Base-by-base conservation (phyloP, 2,329 filamentous ascomycete genomes). In the Epichloe typhina region DNA sequence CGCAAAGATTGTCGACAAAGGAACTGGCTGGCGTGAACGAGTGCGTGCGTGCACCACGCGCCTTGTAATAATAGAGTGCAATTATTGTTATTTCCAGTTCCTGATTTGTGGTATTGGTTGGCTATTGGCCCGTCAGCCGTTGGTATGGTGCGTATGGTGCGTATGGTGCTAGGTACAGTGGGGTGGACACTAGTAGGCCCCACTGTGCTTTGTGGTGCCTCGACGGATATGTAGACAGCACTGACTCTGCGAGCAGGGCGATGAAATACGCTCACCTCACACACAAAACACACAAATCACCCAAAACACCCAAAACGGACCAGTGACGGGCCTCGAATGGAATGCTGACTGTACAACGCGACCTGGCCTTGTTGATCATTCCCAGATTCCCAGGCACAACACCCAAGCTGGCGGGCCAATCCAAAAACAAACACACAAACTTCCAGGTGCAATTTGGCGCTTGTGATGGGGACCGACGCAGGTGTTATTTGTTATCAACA, bases 341-440 rank as follows among this genome's bases (percentile, higher is more conserved):
- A 53, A 53, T 53, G 52, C 19, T 33, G 38, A 19, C 12, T 13
- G 26, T 11, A 31, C 31, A 31, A 37, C 50, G 50, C 49, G 52
- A 50, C 36, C 31, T 40, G 39, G 40, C 17, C 46, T 47, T 53
- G 48, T 50, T 53, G 51, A 50, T 45, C 48, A 49, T 50, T 50
- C 48, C 45, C 51, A 23, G 44, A 50, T 50, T 50, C 51, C 45
- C 51, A 23, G 44, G 33, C 45, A 49, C 43, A n/a, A 17, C 42
- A 44, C n/a, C 17, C 19, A 31, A 31, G 26, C 39, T 17, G 39
- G n/a, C 26, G 42, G 42, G 9, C 21, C 42, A 26, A 44, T 44
- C 21, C 21, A 8, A 26, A 26, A 2, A 33, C 33, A 44, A 8
- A 44, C 33, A 17, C 17, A 26, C 42, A 33, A 44, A 23, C 19